These are phyloP conservation scores for Oenanthe javanica DNA, from an alignment of 140 eudicot genomes.

Conservation along the genomic window DNA sequence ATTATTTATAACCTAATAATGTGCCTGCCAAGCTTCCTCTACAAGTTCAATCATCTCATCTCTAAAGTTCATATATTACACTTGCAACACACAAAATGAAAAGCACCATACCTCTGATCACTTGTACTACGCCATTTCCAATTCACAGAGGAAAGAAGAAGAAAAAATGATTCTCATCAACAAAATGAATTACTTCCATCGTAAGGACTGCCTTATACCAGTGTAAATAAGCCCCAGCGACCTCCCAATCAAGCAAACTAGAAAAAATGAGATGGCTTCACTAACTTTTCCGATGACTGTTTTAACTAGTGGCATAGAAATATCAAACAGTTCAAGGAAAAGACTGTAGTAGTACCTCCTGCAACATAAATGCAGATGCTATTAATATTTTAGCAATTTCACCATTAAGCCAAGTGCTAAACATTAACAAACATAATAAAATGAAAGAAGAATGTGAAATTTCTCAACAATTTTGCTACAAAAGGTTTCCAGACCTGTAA, in stretches of 20 bases:
- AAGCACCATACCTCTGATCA: background rate
- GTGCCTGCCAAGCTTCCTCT: background rate
- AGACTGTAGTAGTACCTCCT: slow-evolving; percentile 96
- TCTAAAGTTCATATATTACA: background rate
- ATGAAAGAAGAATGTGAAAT: background rate
- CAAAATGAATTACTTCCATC: slow-evolving; percentile 30
- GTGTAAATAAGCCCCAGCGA: slow-evolving; percentile 96
- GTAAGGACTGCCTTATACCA: slow-evolving; percentile 83
- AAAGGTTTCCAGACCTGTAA: background rate
- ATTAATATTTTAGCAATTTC: background rate
- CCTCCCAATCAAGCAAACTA: slow-evolving; percentile 83
- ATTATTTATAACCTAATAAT: background rate
- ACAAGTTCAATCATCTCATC: too few relatives aligned
- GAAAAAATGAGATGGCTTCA: slow-evolving; percentile 84
- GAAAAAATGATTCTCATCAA: background rate
- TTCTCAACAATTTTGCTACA: background rate
- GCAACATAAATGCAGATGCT: slow-evolving; percentile 24
- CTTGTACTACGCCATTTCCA: background rate
- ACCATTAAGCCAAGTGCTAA: background rate
- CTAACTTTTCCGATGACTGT: slow-evolving; percentile 62
- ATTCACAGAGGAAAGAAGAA: background rate
- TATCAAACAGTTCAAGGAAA: slow-evolving; percentile 78
- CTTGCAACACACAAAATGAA: background rate
- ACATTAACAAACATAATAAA: too few relatives aligned
- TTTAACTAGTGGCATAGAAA: slow-evolving; percentile 60